phyloP scores from a whole-genome alignment of 2,329 filamentous ascomycete species.

The Fusarium beomiforme region DNA sequence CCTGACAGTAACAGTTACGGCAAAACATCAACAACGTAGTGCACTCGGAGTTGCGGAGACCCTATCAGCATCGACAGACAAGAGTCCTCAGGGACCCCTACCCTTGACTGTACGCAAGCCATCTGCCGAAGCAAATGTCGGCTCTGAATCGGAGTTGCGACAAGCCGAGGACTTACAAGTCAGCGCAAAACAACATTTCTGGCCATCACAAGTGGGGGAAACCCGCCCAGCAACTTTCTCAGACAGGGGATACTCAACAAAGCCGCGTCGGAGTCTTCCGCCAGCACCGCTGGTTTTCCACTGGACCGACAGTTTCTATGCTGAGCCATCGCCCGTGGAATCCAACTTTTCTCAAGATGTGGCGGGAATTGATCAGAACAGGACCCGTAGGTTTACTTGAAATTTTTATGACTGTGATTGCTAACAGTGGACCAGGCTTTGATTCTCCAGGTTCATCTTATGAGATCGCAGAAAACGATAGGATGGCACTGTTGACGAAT shows the following conservation, averaged over 20 bases:
- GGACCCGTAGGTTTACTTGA: conserved; percentile 10
- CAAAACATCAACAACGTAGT: conserved; percentile 20
- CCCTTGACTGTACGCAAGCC: conserved; percentile 58
- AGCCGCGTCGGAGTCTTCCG: conserved; percentile 63
- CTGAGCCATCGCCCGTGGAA: conserved; percentile 63
- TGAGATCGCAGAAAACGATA: conserved; percentile 47
- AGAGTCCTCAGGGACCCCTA: conserved; percentile 51
- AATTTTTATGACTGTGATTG: background rate
- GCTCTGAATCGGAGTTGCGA: conserved; percentile 14
- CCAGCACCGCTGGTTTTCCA: conserved; percentile 65
- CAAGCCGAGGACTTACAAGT: conserved; percentile 19
- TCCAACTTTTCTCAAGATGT: conserved; percentile 54
- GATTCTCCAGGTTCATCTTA: conserved; percentile 28
- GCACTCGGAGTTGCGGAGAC: conserved; percentile 29
- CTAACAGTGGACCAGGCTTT: conserved; percentile 18
- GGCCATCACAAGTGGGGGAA: conserved; percentile 69
- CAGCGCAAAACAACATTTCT: conserved; percentile 42
- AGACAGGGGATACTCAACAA: conserved; percentile 56
- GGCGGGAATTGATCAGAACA: conserved; percentile 46
- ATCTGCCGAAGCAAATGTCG: conserved; percentile 23
- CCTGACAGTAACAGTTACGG: conserved; percentile 48
- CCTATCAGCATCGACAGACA: conserved; percentile 32
- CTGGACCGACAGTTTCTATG: conserved; percentile 54
- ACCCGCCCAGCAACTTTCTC: conserved; percentile 66
- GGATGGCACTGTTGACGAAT: conserved; percentile 63